phyloP scores from a whole-genome alignment of 129 eudicot genomes.

The Glebionis coronaria region DNA sequence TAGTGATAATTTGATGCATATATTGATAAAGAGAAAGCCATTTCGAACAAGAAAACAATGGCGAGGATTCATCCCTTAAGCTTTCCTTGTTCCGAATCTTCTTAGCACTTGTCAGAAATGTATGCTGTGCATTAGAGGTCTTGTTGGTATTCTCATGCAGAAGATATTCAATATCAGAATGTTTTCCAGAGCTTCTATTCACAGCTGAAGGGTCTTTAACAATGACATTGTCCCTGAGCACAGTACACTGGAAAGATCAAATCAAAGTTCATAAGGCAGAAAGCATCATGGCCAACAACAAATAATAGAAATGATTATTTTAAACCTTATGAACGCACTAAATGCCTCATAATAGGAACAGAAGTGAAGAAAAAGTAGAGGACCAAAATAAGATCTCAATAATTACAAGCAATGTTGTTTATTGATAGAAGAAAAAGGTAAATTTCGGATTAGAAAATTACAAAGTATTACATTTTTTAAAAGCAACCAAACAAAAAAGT shows the following conservation, averaged over 20 bases:
- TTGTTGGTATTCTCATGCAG: slow-evolving; percentile 18
- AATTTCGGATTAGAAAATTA: neutral
- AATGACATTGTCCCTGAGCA: slow-evolving; percentile 86
- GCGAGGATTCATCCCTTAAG: slow-evolving; percentile 21
- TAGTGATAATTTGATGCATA: slow-evolving; percentile 48
- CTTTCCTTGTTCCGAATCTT: slow-evolving; percentile 22
- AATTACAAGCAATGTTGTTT: neutral
- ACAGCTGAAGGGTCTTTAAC: slow-evolving; percentile 39
- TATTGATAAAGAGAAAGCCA: slow-evolving; percentile 53
- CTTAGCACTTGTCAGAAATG: slow-evolving; percentile 24
- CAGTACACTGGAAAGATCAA: slow-evolving; percentile 83
- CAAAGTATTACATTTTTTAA: neutral
- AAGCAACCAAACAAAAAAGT: slow-evolving; percentile 1
- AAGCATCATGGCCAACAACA: slow-evolving; percentile 23
- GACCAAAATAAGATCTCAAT: no score
- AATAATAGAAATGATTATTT: neutral
- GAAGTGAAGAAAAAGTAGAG: no score
- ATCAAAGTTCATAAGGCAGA: slow-evolving; percentile 55
- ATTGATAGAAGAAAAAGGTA: neutral
- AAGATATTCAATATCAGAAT: slow-evolving; percentile 24
- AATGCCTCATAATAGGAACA: neutral
- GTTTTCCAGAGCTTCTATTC: slow-evolving; percentile 29
- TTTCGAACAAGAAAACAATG: slow-evolving; percentile 36
- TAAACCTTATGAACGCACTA: neutral
- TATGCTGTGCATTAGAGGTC: slow-evolving; percentile 27